Evolutionary conservation across 495 filamentous ascomycete species (phyloP).

Genomic region (Daldinia childiae): DNA sequence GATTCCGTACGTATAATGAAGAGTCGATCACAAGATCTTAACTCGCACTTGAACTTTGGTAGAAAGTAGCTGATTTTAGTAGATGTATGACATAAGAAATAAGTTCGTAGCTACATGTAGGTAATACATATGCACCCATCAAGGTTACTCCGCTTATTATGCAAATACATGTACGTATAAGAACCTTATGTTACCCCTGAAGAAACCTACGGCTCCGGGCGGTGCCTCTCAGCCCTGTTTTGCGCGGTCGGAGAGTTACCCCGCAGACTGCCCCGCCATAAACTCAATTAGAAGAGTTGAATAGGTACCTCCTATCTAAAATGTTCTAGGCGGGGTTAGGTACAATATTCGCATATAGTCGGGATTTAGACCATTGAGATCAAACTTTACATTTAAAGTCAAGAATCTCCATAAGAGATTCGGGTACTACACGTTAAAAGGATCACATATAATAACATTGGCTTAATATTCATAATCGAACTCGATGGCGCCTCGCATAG

Average conservation of each 20-base stretch:
- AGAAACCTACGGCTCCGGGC: not conserved
- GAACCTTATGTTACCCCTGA: not conserved
- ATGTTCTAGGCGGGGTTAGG: no score
- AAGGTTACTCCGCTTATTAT: not conserved
- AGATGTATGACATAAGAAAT: not conserved
- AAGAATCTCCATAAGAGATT: no score
- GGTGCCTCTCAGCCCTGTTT: not conserved
- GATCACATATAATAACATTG: not conserved
- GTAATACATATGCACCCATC: not conserved
- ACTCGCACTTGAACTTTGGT: not conserved
- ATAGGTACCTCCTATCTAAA: not conserved
- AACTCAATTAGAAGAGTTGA: conserved; percentile 18
- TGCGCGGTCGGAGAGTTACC: conserved; percentile 5
- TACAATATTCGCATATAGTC: not conserved
- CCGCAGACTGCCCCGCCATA: conserved; percentile 37
- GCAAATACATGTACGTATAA: not conserved
- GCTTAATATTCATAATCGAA: not conserved
- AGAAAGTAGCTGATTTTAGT: not conserved
- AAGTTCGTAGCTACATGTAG: not conserved
- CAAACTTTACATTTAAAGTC: not conserved
- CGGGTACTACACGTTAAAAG: no score
- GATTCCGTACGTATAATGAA: not conserved
- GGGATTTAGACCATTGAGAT: not conserved
- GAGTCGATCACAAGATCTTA: not conserved
- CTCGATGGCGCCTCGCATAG: conserved; percentile 53